A percentile compares a stretch with the other conserved stretches of the same genome.
These are phyloP conservation scores for Penicillium paxilli DNA, from an alignment of 495 filamentous ascomycete species.

Conservation along the genomic window DNA sequence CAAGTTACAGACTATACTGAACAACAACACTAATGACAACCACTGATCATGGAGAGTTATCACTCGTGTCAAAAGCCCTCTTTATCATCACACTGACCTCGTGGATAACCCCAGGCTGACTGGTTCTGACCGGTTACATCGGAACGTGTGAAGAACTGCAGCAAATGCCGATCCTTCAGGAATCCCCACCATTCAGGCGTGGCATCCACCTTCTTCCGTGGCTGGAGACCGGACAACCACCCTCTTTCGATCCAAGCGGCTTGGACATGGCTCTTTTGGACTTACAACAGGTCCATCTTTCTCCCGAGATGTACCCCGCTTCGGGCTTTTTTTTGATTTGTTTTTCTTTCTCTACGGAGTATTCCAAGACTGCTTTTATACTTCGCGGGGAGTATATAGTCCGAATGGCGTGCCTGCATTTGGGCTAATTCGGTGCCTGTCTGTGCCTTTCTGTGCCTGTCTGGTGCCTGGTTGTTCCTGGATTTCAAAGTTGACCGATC, in stretches of 20 bases:
- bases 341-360: too few relatives aligned
- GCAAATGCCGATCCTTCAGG: conserved; percentile 21
- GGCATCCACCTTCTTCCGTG: not conserved
- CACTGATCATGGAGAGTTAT: too few relatives aligned
- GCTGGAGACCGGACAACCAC: conserved; percentile 7
- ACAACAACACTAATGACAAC: too few relatives aligned
- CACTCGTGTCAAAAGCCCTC: too few relatives aligned
- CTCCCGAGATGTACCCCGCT: not conserved
- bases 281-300: not conserved
- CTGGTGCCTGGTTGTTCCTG: too few relatives aligned
- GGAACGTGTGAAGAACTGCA: conserved; percentile 13
- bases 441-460: not conserved
- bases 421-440: not conserved
- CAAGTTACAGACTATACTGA: too few relatives aligned
- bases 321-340: too few relatives aligned
- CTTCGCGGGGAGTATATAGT: not conserved
- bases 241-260: conserved; percentile 1
- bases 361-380: too few relatives aligned
- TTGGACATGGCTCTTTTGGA: not conserved
- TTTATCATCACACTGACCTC: too few relatives aligned
- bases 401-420: not conserved
- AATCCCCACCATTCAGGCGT: conserved; percentile 21
- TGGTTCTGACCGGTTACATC: conserved; percentile 10
- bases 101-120: not conserved
- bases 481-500: too few relatives aligned